These are phyloP conservation scores for Papiliotrema fonsecae DNA, from an alignment of 1,284 basidiomycete species.

Conservation along the genomic window DNA sequence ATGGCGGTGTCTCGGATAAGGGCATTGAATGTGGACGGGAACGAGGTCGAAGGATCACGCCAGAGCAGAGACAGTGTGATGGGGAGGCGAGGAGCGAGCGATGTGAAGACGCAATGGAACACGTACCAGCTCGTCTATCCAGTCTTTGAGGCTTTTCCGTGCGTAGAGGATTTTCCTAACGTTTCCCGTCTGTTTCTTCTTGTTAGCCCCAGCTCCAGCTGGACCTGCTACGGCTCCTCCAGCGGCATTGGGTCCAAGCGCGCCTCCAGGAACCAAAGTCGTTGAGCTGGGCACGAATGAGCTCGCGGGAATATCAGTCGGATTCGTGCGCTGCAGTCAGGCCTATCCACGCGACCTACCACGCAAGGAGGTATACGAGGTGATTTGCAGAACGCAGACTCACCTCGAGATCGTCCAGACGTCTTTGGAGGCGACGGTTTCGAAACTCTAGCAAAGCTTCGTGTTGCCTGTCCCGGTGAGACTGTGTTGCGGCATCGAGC, in stretches of 20 bases:
- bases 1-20: no score
- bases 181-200: constrained; percentile 45
- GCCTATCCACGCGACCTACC: not conserved
- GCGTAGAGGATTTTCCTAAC: constrained; percentile 39
- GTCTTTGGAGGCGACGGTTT: constrained; percentile 27
- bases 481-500: not conserved
- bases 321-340: constrained; percentile 40
- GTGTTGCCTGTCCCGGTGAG: constrained; percentile 2
- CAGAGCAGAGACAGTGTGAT: not conserved
- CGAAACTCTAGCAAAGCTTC: constrained; percentile 39
- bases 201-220: constrained; percentile 9
- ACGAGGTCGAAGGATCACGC: no score
- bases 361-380: not conserved
- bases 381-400: constrained; percentile 5
- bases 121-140: constrained; percentile 43
- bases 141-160: constrained; percentile 43
- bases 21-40: no score
- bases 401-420: constrained; percentile 46
- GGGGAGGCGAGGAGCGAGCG: no score
- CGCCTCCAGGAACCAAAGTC: not conserved
- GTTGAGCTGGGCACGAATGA: constrained; percentile 30
- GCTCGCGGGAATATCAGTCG: constrained; percentile 40
- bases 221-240: constrained; percentile 1
- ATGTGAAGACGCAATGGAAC: no score
- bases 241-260: not conserved